Percentiles rank a stretch among this genome's conserved stretches.
Conservation (phyloP, 2,329 filamentous ascomycete species). For the Hypoxylon sp. region DNA sequence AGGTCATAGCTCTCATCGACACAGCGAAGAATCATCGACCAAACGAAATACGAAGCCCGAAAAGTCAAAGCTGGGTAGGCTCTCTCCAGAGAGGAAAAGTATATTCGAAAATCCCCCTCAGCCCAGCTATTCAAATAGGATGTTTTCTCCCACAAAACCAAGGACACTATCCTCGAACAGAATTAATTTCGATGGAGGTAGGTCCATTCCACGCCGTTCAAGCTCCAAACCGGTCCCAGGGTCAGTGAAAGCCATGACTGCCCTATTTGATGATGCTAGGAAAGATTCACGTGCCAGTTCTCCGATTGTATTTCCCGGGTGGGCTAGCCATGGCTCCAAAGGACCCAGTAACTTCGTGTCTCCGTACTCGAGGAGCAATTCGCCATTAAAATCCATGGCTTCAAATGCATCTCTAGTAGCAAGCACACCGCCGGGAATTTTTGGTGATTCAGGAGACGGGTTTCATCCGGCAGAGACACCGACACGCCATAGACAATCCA, state of each 20-base stretch:
- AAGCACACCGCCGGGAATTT: slow-evolving; percentile 14
- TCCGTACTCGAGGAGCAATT: slow-evolving; percentile 47
- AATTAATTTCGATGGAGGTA: slow-evolving; percentile 5
- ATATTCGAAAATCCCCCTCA: slow-evolving; percentile 37
- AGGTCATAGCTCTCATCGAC: slow-evolving; percentile 23
- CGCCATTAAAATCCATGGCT: slow-evolving; percentile 33
- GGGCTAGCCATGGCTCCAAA: slow-evolving; percentile 27
- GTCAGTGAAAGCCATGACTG: slow-evolving; percentile 66
- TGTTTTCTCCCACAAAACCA: slow-evolving; percentile 18
- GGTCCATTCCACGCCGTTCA: slow-evolving; percentile 43
- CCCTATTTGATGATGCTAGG: slow-evolving; percentile 63
- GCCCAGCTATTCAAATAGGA: slow-evolving; percentile 3
- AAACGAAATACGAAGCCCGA: slow-evolving; percentile 14
- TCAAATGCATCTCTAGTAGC: slow-evolving; percentile 21
- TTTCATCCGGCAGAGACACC: slow-evolving; percentile 15
- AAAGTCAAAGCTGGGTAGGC: slow-evolving; percentile 30
- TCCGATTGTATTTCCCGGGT: slow-evolving; percentile 25
- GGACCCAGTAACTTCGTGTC: slow-evolving; percentile 47
- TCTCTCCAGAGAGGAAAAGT: slow-evolving; percentile 38
- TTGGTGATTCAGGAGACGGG: slow-evolving; percentile 22
- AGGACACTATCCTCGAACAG: slow-evolving; percentile 26
- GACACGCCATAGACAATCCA: slow-evolving; percentile 9
- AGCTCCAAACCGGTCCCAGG: slow-evolving; percentile 51
- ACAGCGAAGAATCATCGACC: slow-evolving; percentile 36
- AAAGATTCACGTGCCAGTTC: slow-evolving; percentile 47